A percentile compares a stretch with the other conserved stretches of the same genome.
phyloP scores from a whole-genome alignment of 805 yeast genomes.

The Wickerhamiella qilinensis region DNA sequence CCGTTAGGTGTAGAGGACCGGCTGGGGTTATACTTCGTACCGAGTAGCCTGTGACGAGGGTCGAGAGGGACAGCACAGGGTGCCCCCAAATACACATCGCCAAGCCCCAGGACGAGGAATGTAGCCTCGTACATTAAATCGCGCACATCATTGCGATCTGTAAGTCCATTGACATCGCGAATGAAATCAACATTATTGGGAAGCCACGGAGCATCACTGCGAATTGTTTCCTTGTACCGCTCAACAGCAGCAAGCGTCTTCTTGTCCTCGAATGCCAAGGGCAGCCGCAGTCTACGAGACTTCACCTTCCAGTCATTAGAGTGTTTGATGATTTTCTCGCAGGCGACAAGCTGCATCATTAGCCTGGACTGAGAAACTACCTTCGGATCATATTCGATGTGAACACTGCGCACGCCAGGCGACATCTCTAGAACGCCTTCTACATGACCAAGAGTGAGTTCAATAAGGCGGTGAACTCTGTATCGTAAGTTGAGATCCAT shows the following conservation, averaged over 20 bases:
- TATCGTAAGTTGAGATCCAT: conserved; percentile 77
- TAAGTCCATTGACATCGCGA: conserved; percentile 69
- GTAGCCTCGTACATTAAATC: conserved; percentile 80
- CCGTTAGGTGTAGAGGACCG: conserved; percentile 95
- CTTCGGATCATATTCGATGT: conserved; percentile 64
- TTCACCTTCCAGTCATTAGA: conserved; percentile 73
- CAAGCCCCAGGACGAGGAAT: conserved; percentile 84
- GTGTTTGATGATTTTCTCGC: conserved; percentile 59
- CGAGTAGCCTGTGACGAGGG: conserved; percentile 85
- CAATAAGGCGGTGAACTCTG: conserved; percentile 69
- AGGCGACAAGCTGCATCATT: conserved; percentile 47
- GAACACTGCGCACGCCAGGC: conserved; percentile 89
- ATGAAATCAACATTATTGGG: conserved; percentile 95
- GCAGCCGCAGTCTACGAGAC: conserved; percentile 68
- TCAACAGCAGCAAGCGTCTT: conserved; percentile 78
- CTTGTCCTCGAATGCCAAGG: conserved; percentile 93
- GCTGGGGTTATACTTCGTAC: conserved; percentile 91
- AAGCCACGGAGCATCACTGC: conserved; percentile 91
- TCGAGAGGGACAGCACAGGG: conserved; percentile 98
- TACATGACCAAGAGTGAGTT: conserved; percentile 49
- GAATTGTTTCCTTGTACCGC: conserved; percentile 84
- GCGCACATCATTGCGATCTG: conserved; percentile 51
- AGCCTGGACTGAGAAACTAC: conserved; percentile 45
- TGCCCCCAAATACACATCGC: conserved; percentile 95
- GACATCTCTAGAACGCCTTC: conserved; percentile 86